phyloP scores from a whole-genome alignment of 1,284 basidiomycete species.

The Flammula alnicola region DNA sequence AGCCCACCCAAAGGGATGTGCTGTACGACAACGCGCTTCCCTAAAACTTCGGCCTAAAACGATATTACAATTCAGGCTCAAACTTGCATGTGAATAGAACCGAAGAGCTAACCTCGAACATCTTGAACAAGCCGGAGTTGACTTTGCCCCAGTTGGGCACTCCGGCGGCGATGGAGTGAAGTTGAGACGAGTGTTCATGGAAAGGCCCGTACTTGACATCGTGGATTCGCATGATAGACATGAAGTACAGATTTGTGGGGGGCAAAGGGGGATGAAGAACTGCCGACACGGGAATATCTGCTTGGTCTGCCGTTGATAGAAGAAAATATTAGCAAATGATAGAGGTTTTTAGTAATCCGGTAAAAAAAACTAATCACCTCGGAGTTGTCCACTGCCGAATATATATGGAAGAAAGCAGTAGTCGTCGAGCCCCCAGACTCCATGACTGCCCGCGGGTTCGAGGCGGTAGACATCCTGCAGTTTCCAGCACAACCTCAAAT shows the following conservation, averaged over 20 bases:
- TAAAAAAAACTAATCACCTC: conserved; percentile 50
- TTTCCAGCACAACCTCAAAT: conserved; percentile 82
- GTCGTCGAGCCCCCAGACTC: conserved; percentile 98
- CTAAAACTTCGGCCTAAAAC: conserved; percentile 84
- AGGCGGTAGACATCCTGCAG: conserved; percentile 91
- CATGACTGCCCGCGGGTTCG: conserved; percentile 97
- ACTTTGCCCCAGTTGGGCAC: conserved; percentile 92
- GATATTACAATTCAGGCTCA: conserved; percentile 2
- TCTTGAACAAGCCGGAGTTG: conserved; percentile 89
- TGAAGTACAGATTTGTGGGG: conserved; percentile 77
- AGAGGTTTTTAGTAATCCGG: conserved; percentile 10
- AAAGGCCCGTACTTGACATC: conserved; percentile 87
- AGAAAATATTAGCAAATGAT: conserved; percentile 17
- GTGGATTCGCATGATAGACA: conserved; percentile 81
- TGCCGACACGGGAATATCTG: conserved; percentile 59
- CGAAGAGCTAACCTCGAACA: conserved; percentile 77
- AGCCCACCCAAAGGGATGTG: conserved; percentile 89
- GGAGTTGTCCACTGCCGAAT: conserved; percentile 90
- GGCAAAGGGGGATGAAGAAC: conserved; percentile 58
- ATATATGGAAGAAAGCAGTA: conserved; percentile 91
- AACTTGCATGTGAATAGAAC: conserved; percentile 4
- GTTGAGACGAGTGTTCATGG: conserved; percentile 90
- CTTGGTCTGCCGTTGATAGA: conserved; percentile 50
- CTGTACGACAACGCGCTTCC: conserved; percentile 96
- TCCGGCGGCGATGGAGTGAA: conserved; percentile 84